Evolutionary conservation across 352 stramenopile species (phyloP).

Genomic region (Globisporangium ultimum): DNA sequence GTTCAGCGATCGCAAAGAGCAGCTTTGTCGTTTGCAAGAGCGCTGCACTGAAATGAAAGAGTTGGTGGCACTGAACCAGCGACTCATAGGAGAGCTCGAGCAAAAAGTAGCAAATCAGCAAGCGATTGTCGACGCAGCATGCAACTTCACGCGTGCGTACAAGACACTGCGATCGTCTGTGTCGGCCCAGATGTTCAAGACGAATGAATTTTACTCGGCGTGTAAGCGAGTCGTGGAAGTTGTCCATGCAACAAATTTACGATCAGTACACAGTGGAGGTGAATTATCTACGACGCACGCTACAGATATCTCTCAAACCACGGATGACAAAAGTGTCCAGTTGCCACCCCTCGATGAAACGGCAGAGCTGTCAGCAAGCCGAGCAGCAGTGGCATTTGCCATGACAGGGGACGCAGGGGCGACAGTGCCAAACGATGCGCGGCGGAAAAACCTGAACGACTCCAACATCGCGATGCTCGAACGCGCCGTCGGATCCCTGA

Average conservation of each 20-base stretch:
- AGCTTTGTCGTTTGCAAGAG: constrained; percentile 35
- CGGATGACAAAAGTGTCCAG: not conserved
- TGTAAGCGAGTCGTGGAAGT: constrained; percentile 37
- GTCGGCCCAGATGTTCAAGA: constrained; percentile 32
- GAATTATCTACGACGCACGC: constrained; percentile 1
- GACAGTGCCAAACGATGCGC: constrained; percentile 13
- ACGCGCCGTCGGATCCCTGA: constrained; percentile 36
- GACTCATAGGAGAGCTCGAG: constrained; percentile 42
- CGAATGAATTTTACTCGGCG: constrained; percentile 31
- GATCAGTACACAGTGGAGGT: constrained; percentile 14
- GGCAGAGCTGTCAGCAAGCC: constrained; percentile 8
- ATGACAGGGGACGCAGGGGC: constrained; percentile 10
- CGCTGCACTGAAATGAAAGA: constrained; percentile 45
- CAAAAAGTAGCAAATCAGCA: constrained; percentile 27
- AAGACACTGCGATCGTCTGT: constrained; percentile 32
- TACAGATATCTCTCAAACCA: not conserved
- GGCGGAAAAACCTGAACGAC: constrained; percentile 18
- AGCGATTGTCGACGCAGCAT: constrained; percentile 38
- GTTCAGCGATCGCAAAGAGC: constrained; percentile 35
- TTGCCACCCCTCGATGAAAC: constrained; percentile 6
- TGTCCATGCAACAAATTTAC: constrained; percentile 18
- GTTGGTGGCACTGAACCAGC: constrained; percentile 43
- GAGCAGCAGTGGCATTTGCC: not conserved
- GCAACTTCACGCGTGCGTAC: constrained; percentile 34
- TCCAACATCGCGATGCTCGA: constrained; percentile 42